Base-by-base conservation (phyloP, 208 protist species). In the Leishmania major region DNA sequence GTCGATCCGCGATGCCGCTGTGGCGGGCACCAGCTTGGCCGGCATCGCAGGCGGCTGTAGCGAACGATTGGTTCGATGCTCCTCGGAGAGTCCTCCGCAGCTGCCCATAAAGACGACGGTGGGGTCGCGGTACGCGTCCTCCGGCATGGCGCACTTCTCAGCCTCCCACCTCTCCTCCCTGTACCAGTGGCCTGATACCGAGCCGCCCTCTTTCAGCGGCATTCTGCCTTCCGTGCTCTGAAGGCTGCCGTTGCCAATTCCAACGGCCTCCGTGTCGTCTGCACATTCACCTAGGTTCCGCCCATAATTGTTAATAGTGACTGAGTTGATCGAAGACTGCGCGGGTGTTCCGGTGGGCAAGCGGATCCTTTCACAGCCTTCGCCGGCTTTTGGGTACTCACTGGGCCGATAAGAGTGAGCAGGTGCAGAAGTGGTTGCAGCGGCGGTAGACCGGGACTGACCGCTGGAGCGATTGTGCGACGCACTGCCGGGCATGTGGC, bases 281-380 rank as follows among this genome's bases (percentile, higher is more conserved):
- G 1, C 75, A 22, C 22, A 22, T 31, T 45, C 40, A 31, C 10
- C 55, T 31, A n/a, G n/a, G 57, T 43, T 59, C 1, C 13, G 75
- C 75, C 57, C 75, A n/a, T 67, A 0, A 49, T 51, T 45, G 53
- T 51, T 62, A 6, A 45, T 47, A 47, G 31, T 25, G 57, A 64
- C 57, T 86, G 71, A 51, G 74, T 59, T 53, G 75, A 66, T 87
- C 90, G 90, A 93, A 93, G 86, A 88, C 88, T 91, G 90, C 76
- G 77, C 73, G 82, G 84, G 88, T 88, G 78, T 88, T 80, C 80
- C 83, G 87, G 70, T 72, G 88, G 88, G 90, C 87, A 74, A 64
- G 60, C 87, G 79, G 81, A 77, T 86, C 83, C 78, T 87, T 76
- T 85, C 73, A 86, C 88, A 90, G 88, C 51, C 88, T 90, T 92